Evolutionary conservation across 495 filamentous ascomycete species (phyloP).

Genomic region (Trichoderma asperelloides): DNA sequence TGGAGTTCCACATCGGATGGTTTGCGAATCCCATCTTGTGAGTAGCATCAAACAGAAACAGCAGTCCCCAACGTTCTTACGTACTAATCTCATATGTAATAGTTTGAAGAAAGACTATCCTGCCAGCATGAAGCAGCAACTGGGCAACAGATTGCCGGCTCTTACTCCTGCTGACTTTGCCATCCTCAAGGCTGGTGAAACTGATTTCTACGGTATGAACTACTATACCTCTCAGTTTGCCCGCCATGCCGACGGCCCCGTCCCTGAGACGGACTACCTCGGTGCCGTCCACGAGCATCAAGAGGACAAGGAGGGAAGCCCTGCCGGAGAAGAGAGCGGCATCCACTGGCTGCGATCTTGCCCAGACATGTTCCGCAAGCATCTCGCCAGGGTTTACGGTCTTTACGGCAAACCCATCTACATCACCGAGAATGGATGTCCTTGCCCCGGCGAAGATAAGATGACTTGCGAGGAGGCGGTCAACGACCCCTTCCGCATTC

Average conservation of each 20-base stretch:
- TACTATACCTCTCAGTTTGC: conserved; percentile 41
- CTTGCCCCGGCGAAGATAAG: conserved; percentile 35
- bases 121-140: conserved; percentile 37
- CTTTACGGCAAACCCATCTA: conserved; percentile 39
- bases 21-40: conserved; percentile 39
- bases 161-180: conserved; percentile 34
- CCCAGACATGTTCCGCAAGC: conserved; percentile 35
- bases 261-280: conserved; percentile 36
- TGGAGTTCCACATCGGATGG: conserved; percentile 50
- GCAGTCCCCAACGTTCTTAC: background rate
- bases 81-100: conserved; percentile 1
- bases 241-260: conserved; percentile 27
- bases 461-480: conserved; percentile 28
- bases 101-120: conserved; percentile 33
- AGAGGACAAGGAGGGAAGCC: conserved; percentile 35
- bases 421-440: conserved; percentile 44
- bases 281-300: conserved; percentile 37
- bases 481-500: conserved; percentile 35
- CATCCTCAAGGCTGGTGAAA: conserved; percentile 33
- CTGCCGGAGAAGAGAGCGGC: conserved; percentile 39
- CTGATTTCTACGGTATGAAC: conserved; percentile 47
- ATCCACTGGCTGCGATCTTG: conserved; percentile 35
- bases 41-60: conserved; percentile 19
- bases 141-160: conserved; percentile 37
- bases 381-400: conserved; percentile 35